phyloP scores from a whole-genome alignment of 129 eudicot genomes.

The Arctium lappa region DNA sequence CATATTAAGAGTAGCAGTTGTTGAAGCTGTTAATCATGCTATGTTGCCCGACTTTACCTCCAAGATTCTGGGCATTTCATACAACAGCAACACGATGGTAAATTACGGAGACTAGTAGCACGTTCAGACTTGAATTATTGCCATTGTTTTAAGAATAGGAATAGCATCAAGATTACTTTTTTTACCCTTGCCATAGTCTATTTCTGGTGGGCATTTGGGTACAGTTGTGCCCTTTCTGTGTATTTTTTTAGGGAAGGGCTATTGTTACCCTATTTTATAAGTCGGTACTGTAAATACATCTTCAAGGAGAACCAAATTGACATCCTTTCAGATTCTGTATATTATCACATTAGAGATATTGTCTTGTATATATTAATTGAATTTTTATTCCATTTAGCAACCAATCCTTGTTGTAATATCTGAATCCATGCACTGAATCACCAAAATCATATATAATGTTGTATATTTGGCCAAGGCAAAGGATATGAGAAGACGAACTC shows the following conservation, averaged over 20 bases:
- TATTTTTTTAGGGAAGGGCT: conserved; percentile 20
- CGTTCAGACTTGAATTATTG: not conserved
- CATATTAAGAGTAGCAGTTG: conserved; percentile 7
- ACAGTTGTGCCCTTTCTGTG: conserved; percentile 6
- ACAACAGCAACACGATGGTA: not conserved
- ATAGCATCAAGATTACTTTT: conserved; percentile 17
- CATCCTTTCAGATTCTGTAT: not conserved
- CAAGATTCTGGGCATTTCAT: not conserved
- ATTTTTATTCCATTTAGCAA: not conserved
- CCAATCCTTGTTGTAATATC: not conserved
- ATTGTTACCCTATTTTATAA: not conserved
- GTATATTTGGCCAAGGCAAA: too few species aligned
- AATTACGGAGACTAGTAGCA: conserved; percentile 17
- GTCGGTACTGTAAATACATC: conserved; percentile 7
- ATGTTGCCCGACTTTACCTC: conserved; percentile 1
- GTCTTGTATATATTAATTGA: not conserved
- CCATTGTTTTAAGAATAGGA: not conserved
- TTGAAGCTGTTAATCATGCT: conserved; percentile 1
- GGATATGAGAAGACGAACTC: too few species aligned
- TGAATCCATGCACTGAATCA: too few species aligned
- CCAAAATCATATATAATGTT: too few species aligned
- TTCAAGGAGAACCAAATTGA: not conserved
- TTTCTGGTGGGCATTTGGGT: conserved; percentile 1
- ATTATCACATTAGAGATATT: not conserved
- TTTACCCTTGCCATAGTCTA: not conserved